Evolutionary conservation across 441 rosid genomes (phyloP).

Genomic region (Arabidopsis lyrata): DNA sequence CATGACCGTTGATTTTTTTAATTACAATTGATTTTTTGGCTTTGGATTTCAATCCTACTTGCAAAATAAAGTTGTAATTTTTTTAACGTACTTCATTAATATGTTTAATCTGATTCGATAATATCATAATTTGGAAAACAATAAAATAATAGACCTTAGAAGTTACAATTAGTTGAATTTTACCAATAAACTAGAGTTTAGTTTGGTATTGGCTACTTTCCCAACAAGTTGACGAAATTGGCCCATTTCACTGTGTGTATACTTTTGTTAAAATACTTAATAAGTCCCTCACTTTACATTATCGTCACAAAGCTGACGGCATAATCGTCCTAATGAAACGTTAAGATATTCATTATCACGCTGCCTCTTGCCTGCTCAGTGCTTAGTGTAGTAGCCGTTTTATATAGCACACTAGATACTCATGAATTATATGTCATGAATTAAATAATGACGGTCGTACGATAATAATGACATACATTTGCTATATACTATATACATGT

Average conservation of each 20-base stretch:
- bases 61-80: background rate
- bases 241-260: slow-evolving; percentile 21
- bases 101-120: slow-evolving; percentile 30
- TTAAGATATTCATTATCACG: slow-evolving; percentile 12
- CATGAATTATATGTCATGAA: slow-evolving; percentile 20
- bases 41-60: slow-evolving; percentile 27
- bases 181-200: slow-evolving; percentile 34
- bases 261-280: slow-evolving; percentile 25
- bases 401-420: slow-evolving; percentile 11
- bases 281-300: slow-evolving; percentile 30
- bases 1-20: slow-evolving; percentile 22
- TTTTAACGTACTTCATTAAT: background rate
- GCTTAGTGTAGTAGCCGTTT: slow-evolving; percentile 21
- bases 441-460: slow-evolving; percentile 7
- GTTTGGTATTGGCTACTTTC: slow-evolving; percentile 44
- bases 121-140: background rate
- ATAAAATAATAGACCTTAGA: slow-evolving; percentile 9
- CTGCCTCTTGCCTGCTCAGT: slow-evolving; percentile 6
- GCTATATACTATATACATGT: slow-evolving; percentile 1
- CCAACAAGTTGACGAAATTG: slow-evolving; percentile 39
- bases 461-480: slow-evolving; percentile 8
- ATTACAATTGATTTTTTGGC: slow-evolving; percentile 21
- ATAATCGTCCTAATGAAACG: slow-evolving; percentile 6
- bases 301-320: slow-evolving; percentile 43
- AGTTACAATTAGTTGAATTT: slow-evolving; percentile 28